Base-by-base conservation (phyloP, 176 grass and related monocot genomes). In the Tillandsia fasciculata region DNA sequence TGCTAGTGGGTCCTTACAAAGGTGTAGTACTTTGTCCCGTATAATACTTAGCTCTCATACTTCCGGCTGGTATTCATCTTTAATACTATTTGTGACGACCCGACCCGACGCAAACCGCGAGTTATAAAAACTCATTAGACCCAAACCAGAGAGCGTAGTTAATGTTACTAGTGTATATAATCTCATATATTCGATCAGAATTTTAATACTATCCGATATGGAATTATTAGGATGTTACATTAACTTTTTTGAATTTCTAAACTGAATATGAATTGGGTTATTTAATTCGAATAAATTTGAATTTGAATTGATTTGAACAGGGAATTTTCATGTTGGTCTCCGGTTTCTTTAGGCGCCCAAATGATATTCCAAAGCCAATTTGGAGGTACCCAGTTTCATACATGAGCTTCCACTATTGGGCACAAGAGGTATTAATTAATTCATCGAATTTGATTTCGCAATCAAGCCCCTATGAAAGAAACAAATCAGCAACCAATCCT, bases 321-420 rank as follows among this genome's bases (percentile, higher is more conserved):
- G 95, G 95, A 64, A 88, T 99, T 86, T 99, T 99, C 67, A 99
- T 99, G 95, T 76, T 99, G 12, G 95, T 99, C 9, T 99, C 95
- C 65, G 95, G 95, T 15, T 99, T 83, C 77, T 99, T 99, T 68
- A 93, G 95, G 80, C 90, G 90, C 63, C 90, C 95, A 3, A 78
- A 90, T 0, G 95, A 99, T 73, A 99, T 99, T 50, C 95, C 95
- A 6, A 99, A 99, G 53, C 80, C 85, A 14, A 79, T 99, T 73
- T 99, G 95, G 95, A 76, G 90, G 81, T 99, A 99, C 75, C 95
- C 95, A 6, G 94, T 99, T 87, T 88, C 91, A 59, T 99, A 99
- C 66, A 84, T 99, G 70, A 99, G 95, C 66, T 99, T 99, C 87
- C 95, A 94, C 54, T 99, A 82, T 80, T 99, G 95, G 95, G 90